These are phyloP conservation scores for Ceratobasidium sp. DNA, from an alignment of 1,284 basidiomycete species.

Conservation along the genomic window DNA sequence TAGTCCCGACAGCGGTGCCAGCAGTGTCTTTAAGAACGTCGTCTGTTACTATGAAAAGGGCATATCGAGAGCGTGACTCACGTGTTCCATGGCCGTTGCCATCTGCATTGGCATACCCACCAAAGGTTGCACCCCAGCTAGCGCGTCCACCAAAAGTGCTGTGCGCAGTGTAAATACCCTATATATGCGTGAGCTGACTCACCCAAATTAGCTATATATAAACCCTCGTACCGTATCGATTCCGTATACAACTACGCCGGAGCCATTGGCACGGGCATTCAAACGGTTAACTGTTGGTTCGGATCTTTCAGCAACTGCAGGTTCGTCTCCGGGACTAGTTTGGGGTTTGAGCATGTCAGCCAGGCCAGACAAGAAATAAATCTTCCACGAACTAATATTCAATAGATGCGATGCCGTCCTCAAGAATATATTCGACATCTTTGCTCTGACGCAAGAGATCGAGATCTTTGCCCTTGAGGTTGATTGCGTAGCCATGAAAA, in stretches of 20 bases:
- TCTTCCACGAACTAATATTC: neutral
- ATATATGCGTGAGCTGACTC: neutral
- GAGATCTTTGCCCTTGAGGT: constrained; percentile 21
- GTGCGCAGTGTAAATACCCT: constrained; percentile 5
- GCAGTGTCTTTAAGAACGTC: constrained; percentile 46
- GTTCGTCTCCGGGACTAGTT: neutral
- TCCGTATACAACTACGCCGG: constrained; percentile 30
- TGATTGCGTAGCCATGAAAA: constrained; percentile 42
- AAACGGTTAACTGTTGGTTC: neutral
- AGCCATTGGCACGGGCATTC: constrained; percentile 9
- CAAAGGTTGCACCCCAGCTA: constrained; percentile 15
- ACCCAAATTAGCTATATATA: neutral
- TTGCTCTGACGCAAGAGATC: constrained; percentile 22
- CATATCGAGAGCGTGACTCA: neutral
- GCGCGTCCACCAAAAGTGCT: constrained; percentile 15
- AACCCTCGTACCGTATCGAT: constrained; percentile 19
- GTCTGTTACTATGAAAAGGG: too few relatives aligned
- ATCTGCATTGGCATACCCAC: constrained; percentile 7
- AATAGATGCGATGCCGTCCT: constrained; percentile 28
- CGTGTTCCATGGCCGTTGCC: constrained; percentile 40
- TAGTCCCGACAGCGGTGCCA: constrained; percentile 58
- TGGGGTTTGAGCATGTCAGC: neutral
- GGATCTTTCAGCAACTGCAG: neutral
- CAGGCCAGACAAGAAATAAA: too few relatives aligned
- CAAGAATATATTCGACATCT: constrained; percentile 39